phyloP scores from a whole-genome alignment of 306 rosid species.

The Hippophae tibetana region DNA sequence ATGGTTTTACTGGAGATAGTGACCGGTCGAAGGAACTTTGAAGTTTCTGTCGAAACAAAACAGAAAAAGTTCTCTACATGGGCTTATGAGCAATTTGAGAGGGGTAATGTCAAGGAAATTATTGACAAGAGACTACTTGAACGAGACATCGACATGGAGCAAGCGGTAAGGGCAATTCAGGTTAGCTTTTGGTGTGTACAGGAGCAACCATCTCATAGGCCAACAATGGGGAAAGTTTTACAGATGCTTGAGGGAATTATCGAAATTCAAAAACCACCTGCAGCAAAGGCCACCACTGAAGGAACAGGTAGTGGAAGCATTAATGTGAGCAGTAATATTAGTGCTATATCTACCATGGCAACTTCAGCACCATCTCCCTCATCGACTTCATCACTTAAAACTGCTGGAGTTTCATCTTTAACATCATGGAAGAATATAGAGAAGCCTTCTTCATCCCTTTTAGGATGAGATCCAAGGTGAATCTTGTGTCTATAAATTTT shows the following conservation, averaged over 20 bases:
- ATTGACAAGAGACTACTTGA: slow-evolving; percentile 49
- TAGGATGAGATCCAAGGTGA: slow-evolving; percentile 11
- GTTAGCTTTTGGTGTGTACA: slow-evolving; percentile 91
- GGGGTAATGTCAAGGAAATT: slow-evolving; percentile 46
- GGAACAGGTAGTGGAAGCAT: slow-evolving; percentile 28
- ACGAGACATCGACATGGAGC: slow-evolving; percentile 50
- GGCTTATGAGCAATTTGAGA: slow-evolving; percentile 69
- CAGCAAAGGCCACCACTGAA: slow-evolving; percentile 36
- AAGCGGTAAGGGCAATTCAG: slow-evolving; percentile 45
- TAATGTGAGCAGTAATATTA: slow-evolving; percentile 31
- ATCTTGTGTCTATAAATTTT: too few species aligned
- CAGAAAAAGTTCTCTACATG: slow-evolving; percentile 50
- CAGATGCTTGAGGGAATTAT: slow-evolving; percentile 79
- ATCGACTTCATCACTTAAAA: slow-evolving; percentile 33
- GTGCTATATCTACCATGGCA: slow-evolving; percentile 30
- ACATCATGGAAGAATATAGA: slow-evolving; percentile 26
- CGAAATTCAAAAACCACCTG: slow-evolving; percentile 49
- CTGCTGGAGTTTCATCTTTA: slow-evolving; percentile 15
- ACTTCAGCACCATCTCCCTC: slow-evolving; percentile 29
- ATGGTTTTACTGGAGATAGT: slow-evolving; percentile 82
- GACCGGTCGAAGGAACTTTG: slow-evolving; percentile 74
- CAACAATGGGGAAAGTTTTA: slow-evolving; percentile 64
- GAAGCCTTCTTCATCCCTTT: slow-evolving; percentile 34
- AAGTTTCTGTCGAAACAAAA: slow-evolving; percentile 57
- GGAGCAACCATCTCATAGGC: slow-evolving; percentile 72